Conservation (phyloP, 108 stramenopile species). For the Nannochloropsis gaditana region DNA sequence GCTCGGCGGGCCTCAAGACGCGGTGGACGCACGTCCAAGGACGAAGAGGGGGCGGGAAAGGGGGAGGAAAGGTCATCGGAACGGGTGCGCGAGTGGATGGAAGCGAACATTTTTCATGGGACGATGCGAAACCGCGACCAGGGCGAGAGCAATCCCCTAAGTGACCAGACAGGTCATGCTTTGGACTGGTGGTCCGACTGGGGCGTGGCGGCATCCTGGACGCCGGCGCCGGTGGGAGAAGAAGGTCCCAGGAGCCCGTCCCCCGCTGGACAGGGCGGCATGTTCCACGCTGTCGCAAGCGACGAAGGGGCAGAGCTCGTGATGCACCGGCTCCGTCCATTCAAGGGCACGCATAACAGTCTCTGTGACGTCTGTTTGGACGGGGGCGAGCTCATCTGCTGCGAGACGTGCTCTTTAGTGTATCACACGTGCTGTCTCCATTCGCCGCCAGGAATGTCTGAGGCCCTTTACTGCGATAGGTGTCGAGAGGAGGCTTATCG, state of each 20-base stretch:
- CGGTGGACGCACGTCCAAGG: neutral
- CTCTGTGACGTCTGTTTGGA: constrained; percentile 4
- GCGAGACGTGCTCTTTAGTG: neutral
- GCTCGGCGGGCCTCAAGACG: constrained; percentile 1
- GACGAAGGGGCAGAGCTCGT: neutral
- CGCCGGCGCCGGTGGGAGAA: neutral
- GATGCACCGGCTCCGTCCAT: neutral
- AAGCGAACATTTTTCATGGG: neutral
- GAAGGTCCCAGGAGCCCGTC: neutral
- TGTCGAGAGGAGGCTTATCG: neutral
- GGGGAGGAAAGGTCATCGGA: neutral
- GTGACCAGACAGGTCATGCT: neutral
- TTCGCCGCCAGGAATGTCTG: constrained; percentile 8
- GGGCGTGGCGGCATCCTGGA: neutral
- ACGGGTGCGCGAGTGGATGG: neutral
- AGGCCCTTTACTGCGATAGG: constrained; percentile 1
- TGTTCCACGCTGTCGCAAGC: neutral
- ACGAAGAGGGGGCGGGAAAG: neutral
- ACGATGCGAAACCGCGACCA: neutral
- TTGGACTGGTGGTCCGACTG: neutral
- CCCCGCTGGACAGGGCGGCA: neutral
- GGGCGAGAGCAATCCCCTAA: neutral
- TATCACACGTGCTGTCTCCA: neutral
- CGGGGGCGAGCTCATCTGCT: neutral
- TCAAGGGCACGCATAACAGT: constrained; percentile 20